Conservation (phyloP, 371 early-diverging fungal species). For the Gilbertella persicaria region DNA sequence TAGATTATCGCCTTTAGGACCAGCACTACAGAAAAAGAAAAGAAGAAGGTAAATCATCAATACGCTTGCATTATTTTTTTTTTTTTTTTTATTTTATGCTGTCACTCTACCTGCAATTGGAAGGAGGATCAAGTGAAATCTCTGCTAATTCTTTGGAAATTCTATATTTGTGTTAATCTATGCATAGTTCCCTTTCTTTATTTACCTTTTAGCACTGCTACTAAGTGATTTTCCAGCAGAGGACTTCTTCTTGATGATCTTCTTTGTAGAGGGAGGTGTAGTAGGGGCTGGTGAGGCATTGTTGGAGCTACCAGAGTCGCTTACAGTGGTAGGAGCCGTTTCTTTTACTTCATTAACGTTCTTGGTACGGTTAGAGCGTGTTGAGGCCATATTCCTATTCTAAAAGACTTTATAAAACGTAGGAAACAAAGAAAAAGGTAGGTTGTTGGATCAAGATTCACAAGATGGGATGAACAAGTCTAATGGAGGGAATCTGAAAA, state of each 20-base stretch:
- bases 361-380: constrained; percentile 32
- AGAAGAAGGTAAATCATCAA: background rate
- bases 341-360: constrained; percentile 8
- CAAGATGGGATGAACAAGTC: constrained; percentile 16
- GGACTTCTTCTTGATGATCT: constrained; percentile 34
- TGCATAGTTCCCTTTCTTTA: too few species aligned
- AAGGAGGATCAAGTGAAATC: constrained; percentile 93
- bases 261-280: constrained; percentile 15
- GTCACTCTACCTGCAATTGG: constrained; percentile 77
- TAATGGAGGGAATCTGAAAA: constrained; percentile 7
- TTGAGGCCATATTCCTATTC: constrained; percentile 31
- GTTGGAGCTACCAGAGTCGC: constrained; percentile 17
- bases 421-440: background rate
- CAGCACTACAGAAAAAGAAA: constrained; percentile 63
- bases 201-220: constrained; percentile 66
- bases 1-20: constrained; percentile 94
- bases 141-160: constrained; percentile 96
- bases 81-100: constrained; percentile 5
- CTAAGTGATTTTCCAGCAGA: constrained; percentile 38
- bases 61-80: background rate
- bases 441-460: background rate
- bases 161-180: constrained; percentile 43
- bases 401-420: background rate
- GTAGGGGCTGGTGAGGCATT: constrained; percentile 24
- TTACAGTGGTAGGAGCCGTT: constrained; percentile 10